Percentiles rank a stretch among this genome's conserved stretches.
These are phyloP conservation scores for Dryadomyces quercus-mongolicae DNA, from an alignment of 2,329 filamentous ascomycete species.

Conservation along the genomic window DNA sequence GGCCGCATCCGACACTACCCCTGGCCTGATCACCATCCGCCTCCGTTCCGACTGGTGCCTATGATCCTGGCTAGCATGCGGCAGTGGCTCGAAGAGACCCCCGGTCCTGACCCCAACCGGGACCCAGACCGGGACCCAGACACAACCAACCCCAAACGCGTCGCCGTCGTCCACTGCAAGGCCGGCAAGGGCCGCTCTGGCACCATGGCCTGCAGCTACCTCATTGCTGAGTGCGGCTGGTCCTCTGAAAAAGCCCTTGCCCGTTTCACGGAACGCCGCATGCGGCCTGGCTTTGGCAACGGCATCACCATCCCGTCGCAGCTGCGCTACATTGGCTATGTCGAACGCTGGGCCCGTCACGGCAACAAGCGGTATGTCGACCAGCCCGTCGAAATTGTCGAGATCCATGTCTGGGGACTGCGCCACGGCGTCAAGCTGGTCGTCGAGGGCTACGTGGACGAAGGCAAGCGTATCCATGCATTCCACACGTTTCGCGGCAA, in stretches of 20 bases:
- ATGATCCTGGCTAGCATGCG: slow-evolving; percentile 87
- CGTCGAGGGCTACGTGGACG: slow-evolving; percentile 76
- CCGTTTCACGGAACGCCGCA: slow-evolving; percentile 65
- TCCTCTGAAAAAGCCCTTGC: slow-evolving; percentile 38
- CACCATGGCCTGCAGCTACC: slow-evolving; percentile 74
- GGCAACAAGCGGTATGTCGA: slow-evolving; percentile 71
- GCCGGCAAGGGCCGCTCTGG: slow-evolving; percentile 91
- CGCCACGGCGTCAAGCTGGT: slow-evolving; percentile 78
- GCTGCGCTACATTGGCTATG: slow-evolving; percentile 74
- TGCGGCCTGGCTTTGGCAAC: slow-evolving; percentile 72
- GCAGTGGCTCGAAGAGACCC: slow-evolving; percentile 58
- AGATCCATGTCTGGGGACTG: slow-evolving; percentile 83
- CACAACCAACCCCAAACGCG: slow-evolving; percentile 27
- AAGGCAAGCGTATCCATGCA: slow-evolving; percentile 73
- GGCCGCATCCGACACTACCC: slow-evolving; percentile 80
- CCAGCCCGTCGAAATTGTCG: slow-evolving; percentile 68
- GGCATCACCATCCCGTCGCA: slow-evolving; percentile 93
- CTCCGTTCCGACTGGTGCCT: slow-evolving; percentile 80
- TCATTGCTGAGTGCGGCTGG: slow-evolving; percentile 74
- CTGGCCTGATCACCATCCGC: slow-evolving; percentile 94
- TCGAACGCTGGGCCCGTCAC: slow-evolving; percentile 65
- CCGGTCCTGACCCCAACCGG: slow-evolving; percentile 16
- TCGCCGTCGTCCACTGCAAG: slow-evolving; percentile 92
- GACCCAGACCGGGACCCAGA: no score
- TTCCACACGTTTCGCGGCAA: slow-evolving; percentile 68